Conservation (phyloP, 306 rosid genomes). For the Boehmeria nivea region DNA sequence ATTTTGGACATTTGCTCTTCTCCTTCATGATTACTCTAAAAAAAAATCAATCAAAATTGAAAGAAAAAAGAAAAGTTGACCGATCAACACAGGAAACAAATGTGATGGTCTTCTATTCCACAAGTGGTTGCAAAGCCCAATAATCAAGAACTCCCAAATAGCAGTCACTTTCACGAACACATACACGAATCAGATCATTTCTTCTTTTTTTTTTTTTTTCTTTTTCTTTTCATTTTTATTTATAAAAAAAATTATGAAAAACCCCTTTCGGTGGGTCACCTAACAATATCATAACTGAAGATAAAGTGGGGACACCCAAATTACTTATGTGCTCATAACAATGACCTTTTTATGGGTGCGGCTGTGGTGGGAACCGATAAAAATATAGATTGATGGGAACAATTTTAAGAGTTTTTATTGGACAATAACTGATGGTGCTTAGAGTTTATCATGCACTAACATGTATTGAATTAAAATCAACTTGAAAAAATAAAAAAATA, state of each 20-base stretch:
- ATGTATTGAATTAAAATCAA: too few species aligned
- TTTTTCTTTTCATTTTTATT: too few species aligned
- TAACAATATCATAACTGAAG: constrained; percentile 26
- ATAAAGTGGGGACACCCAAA: constrained; percentile 37
- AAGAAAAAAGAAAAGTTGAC: not conserved
- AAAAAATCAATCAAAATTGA: not conserved
- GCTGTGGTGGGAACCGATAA: too few species aligned
- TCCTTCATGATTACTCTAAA: constrained; percentile 4
- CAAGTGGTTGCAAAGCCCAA: constrained; percentile 25
- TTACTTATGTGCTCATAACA: constrained; percentile 1
- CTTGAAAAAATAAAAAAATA: not conserved
- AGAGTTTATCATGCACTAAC: too few species aligned
- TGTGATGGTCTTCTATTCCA: not conserved
- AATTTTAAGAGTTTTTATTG: too few species aligned
- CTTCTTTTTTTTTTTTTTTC: not conserved
- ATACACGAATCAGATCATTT: constrained; percentile 26
- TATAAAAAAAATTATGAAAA: not conserved
- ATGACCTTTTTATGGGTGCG: constrained; percentile 22
- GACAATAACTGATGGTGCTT: too few species aligned
- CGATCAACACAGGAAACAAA: not conserved
- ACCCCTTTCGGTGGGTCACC: constrained; percentile 48
- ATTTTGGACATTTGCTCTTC: constrained; percentile 16
- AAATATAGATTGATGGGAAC: too few species aligned
- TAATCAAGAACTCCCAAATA: constrained; percentile 34
- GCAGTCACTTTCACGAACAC: constrained; percentile 13